These are phyloP conservation scores for Diaporthe citriasiana DNA, from an alignment of 2,329 filamentous ascomycete species.

Conservation along the genomic window DNA sequence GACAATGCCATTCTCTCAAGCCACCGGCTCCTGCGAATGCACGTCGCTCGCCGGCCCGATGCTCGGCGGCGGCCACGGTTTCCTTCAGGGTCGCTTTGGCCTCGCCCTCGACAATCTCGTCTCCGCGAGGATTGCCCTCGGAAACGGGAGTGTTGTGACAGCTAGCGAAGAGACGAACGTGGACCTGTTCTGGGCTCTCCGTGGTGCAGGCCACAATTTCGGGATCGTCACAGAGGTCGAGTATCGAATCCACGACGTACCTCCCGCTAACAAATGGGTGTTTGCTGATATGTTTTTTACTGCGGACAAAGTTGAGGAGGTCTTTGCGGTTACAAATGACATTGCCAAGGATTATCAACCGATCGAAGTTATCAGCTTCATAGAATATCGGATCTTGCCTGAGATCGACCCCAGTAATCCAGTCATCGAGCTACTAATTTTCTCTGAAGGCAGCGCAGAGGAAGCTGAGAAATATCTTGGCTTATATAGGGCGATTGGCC, in stretches of 20 bases:
- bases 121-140: constrained; percentile 16
- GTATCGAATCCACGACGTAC: constrained; percentile 16
- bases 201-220: constrained; percentile 47
- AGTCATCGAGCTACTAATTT: not conserved
- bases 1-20: constrained; percentile 42
- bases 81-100: constrained; percentile 19
- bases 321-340: constrained; percentile 15
- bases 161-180: constrained; percentile 28
- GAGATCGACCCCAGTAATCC: not conserved
- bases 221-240: constrained; percentile 15
- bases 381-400: constrained; percentile 44
- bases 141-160: constrained; percentile 16
- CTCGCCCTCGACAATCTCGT: constrained; percentile 19
- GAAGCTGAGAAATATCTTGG: constrained; percentile 39
- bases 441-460: not conserved
- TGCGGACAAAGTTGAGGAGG: constrained; percentile 18
- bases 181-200: constrained; percentile 62
- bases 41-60: constrained; percentile 57
- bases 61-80: constrained; percentile 30
- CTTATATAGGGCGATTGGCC: constrained; percentile 9
- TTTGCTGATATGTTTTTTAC: constrained; percentile 26
- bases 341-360: constrained; percentile 12
- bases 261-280: not conserved
- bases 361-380: constrained; percentile 7
- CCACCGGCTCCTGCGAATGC: constrained; percentile 67